Percentiles rank a stretch among this genome's conserved stretches.
Evolutionary conservation across 75 land plant species (phyloP).

Genomic region (Adiantum capillusveneris): DNA sequence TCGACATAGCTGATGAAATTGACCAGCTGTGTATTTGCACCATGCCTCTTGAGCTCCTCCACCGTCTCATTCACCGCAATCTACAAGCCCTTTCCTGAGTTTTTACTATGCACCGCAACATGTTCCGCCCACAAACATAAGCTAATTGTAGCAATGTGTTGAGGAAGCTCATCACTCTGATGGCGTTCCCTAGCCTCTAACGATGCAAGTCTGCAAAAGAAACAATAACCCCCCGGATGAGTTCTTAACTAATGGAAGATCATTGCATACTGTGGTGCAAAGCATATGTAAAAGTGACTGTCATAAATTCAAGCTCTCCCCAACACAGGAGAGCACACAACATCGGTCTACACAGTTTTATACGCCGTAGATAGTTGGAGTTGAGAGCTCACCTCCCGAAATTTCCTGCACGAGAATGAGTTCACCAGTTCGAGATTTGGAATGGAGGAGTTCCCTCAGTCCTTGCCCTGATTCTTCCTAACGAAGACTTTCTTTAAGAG

Average conservation of each 20-base stretch:
- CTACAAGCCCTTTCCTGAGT: constrained; percentile 70
- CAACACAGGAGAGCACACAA: constrained; percentile 34
- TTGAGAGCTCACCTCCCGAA: too few species aligned
- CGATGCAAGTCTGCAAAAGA: constrained; percentile 63
- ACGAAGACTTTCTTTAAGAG: too few species aligned
- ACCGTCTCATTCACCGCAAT: constrained; percentile 44
- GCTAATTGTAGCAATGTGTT: constrained; percentile 43
- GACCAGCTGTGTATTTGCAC: constrained; percentile 38
- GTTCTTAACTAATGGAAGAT: too few species aligned
- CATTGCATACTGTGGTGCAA: too few species aligned
- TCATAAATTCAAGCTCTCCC: constrained; percentile 38
- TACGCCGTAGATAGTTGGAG: too few species aligned
- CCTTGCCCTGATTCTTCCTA: too few species aligned
- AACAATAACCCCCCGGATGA: too few species aligned
- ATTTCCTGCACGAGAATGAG: too few species aligned
- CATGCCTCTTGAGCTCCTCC: too few species aligned
- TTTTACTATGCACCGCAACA: constrained; percentile 83
- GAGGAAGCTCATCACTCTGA: constrained; percentile 49
- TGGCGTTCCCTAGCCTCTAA: constrained; percentile 57
- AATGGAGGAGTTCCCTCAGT: too few species aligned
- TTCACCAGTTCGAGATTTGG: too few species aligned
- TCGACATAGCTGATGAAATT: constrained; percentile 81
- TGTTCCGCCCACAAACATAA: constrained; percentile 46
- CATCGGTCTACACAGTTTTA: too few species aligned
- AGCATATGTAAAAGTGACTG: constrained; percentile 55